Conservation (phyloP, 768 basidiomycete genomes). For the Hemileccinum rubropunctum region DNA sequence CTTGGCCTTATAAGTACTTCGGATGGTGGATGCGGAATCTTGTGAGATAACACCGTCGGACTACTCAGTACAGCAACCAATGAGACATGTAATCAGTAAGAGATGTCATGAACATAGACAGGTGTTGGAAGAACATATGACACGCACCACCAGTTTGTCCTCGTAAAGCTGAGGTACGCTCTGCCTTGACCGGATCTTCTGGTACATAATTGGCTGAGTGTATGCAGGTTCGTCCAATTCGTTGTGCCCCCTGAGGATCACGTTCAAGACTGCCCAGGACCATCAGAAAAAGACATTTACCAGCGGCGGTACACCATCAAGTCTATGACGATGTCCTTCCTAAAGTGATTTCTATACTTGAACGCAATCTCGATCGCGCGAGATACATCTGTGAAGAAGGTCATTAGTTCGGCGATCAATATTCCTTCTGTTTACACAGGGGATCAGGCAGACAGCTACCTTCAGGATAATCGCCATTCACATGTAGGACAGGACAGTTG, state of each 20-base stretch:
- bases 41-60: constrained; percentile 42
- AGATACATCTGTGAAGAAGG: constrained; percentile 60
- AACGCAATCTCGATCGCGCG: constrained; percentile 87
- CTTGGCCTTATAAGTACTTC: constrained; percentile 54
- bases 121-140: neutral
- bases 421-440: too few species aligned
- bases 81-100: neutral
- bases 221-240: constrained; percentile 85
- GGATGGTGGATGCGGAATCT: constrained; percentile 48
- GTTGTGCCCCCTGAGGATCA: constrained; percentile 68
- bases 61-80: constrained; percentile 7
- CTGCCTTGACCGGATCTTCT: constrained; percentile 72
- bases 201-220: constrained; percentile 90
- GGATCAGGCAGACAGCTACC: constrained; percentile 34
- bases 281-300: constrained; percentile 33
- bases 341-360: constrained; percentile 81
- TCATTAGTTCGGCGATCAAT: neutral
- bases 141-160: constrained; percentile 65
- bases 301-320: constrained; percentile 86
- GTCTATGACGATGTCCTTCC: constrained; percentile 90
- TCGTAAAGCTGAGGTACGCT: constrained; percentile 85
- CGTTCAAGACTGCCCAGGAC: neutral
- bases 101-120: neutral
- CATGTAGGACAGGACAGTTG: constrained; percentile 83
- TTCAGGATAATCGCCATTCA: constrained; percentile 91